Base-by-base conservation (phyloP, 129 eudicot species). In the Artemisia argyi region DNA sequence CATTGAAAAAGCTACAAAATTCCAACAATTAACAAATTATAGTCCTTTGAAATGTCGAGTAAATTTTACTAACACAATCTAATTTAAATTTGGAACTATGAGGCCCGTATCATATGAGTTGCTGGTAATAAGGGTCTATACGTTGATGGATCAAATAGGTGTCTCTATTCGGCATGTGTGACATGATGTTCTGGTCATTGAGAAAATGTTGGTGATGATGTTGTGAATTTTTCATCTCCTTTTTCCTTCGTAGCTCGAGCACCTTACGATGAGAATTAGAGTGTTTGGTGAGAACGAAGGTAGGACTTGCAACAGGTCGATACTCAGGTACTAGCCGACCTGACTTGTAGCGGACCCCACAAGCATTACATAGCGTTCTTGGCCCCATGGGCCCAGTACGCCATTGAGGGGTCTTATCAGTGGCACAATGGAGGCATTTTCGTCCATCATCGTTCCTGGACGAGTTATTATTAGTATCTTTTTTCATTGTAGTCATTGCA, bases 231-330 rank as follows among this genome's bases (percentile, higher is more conserved):
- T 58, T 58, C 73, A 74, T 39, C 9, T 39, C 26, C 73, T 90
- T 90, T 72, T 91, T 95, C 52, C 89, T 77, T 69, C 89, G 46
- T 22, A 91, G 81, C 86, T 91, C 97, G 24, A 91, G 78, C 39
- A 91, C 97, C 65, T 91, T 91, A 58, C 97, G 73, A 74, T 91
- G 97, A 2, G 97, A 91, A 51, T 91, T 91, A n/a, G 97, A 91
- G 68, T 91, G 97, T 74, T 91, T 91, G 1, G 89, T 70, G 18
- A 85, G 83, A 66, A 88, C 77, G 19, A 91, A 91, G 0, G 97
- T 91, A 53, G 97, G 97, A 84, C 97, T 91, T 0, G 97, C 83
- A 10, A 95, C 97, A 3, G 97, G 97, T 73, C 97, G 68, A 50
- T 91, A 91, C 66, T 91, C 97, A 0, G 97, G 97, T 39, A 91